Evolutionary conservation across 441 rosid genomes (phyloP).

Genomic region (Adansonia madagascariensis): DNA sequence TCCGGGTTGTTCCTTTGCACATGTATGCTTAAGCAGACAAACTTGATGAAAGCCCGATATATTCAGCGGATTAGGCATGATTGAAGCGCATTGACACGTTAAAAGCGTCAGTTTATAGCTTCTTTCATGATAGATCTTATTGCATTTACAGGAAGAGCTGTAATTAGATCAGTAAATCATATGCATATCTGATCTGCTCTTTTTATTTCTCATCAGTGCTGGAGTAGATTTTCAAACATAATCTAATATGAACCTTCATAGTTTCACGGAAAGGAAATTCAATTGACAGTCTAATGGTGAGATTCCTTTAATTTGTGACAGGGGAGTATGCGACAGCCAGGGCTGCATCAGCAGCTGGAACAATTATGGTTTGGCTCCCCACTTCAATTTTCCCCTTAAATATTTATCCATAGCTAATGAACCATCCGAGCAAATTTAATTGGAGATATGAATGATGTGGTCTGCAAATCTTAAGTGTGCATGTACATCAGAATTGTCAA

Average conservation of each 20-base stretch:
- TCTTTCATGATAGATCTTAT: not conserved
- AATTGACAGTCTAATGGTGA: not conserved
- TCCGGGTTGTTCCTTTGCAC: too few relatives aligned
- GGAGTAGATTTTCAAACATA: not conserved
- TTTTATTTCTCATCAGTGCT: not conserved
- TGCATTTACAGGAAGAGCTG: not conserved
- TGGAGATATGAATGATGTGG: too few relatives aligned
- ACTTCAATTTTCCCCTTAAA: not conserved
- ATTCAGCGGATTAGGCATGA: too few relatives aligned
- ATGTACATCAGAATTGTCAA: too few relatives aligned
- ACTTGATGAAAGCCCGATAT: too few relatives aligned
- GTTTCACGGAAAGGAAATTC: not conserved
- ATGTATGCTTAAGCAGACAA: too few relatives aligned
- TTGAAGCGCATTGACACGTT: too few relatives aligned
- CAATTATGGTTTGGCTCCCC: slow-evolving; percentile 64
- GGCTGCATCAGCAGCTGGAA: slow-evolving; percentile 84
- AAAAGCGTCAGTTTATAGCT: not conserved
- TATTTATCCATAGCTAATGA: not conserved
- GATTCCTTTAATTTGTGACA: slow-evolving; percentile 31
- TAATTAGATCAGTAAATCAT: not conserved
- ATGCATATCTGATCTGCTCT: not conserved
- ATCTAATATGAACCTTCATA: not conserved
- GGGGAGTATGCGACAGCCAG: slow-evolving; percentile 93
- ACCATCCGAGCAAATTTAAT: too few relatives aligned
- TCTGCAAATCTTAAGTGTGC: too few relatives aligned